Evolutionary conservation across 352 stramenopile species (phyloP), one percentile per base, ranked within the genome.

Genomic region (Globisporangium lucens): DNA sequence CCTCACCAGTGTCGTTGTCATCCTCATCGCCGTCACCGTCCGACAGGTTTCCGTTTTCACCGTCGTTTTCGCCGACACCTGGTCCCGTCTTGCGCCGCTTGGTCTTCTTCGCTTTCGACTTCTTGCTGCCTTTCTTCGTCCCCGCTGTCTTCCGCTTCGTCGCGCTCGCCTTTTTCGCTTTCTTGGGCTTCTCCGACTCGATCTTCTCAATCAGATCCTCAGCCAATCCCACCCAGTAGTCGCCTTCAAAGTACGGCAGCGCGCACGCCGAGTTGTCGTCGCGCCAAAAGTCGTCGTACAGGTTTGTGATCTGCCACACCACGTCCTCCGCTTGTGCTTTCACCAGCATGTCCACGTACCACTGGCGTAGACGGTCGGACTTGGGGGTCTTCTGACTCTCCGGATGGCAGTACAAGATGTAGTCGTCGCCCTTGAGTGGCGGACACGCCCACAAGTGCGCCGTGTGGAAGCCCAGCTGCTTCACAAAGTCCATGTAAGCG

Each of bases 381-480:
- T 98, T 99, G 0, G 98, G 98, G 9, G 95, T 99, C 83, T 99
- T 99, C 77, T 99, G 98, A 15, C 98, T 85, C 73, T 98, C 90
- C 2, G 98, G 98, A 75, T 99, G 98, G 66, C 97, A 98, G 73
- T 99, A 99, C 59, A 99, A 80, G 66, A 99, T 99, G 73, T 99
- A 99, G 75, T 99, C 98, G 73, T 99, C 98, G 13, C 98, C 98
- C 74, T 99, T 99, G 12, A 98, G 76, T 35, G 98, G 98, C 29
- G 98, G 98, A 80, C 98, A 99, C 29, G 98, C 98, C 98, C 98
- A 99, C 75, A 99, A 93, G 78, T 99, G 98, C 20, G 96, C 97
- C 35, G 97, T 99, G 65, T 98, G 90, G 76, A 99, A 99, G 2
- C 98, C 98, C 47, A 97, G 90, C 46, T 91, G 82, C 64, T 98